Base-by-base conservation (phyloP, 352 stramenopile genomes). In the Globisporangium rhizosaccharum region DNA sequence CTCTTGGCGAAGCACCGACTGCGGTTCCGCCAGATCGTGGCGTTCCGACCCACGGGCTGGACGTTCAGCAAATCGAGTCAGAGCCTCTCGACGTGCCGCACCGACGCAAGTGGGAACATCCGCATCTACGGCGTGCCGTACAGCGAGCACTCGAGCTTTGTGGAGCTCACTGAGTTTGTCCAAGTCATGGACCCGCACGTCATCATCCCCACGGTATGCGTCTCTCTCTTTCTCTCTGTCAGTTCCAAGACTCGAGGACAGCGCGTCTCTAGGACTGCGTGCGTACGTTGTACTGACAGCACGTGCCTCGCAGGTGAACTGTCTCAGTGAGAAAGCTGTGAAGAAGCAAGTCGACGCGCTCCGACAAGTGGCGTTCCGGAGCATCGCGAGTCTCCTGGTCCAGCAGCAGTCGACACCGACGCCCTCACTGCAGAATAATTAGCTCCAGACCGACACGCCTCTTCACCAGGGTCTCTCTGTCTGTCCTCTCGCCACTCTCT, bases 141-240 rank as follows among this genome's bases (percentile, higher is more conserved):
- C 76, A 97, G 87, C 61, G 96, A 99, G 61, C 96, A 99, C 71
- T 98, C 88, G 26, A 97, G 85, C 63, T 99, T 98, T 68, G 82
- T 82, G 6, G 96, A 99, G 68, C 77, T 99, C 10, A 86, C 92
- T 37, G 88, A 97, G 45, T 98, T 98, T 63, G 67, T 91, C 23
- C 87, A 85, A 70, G 73, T 92, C 8, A 67, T 89, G 33, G 92
- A 96, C 36, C 93, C 92, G 4, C 73, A 79, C 10, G 72, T 73
- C 44, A 98, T 98, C 56, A 95, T 97, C 39, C 93, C 94, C 18
- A 98, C 94, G 45, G 93, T 98, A 53, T 15, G 59, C 41, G 15
- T 25, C 20, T 4, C 8, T 20, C 14, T 20, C 28, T 33, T 6
- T 33, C 28, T 48, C 20, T 15, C 42, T 25, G 10, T 20, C n/a